Base-by-base conservation (phyloP, 352 stramenopile genomes). In the Thraustochytrium sp. region DNA sequence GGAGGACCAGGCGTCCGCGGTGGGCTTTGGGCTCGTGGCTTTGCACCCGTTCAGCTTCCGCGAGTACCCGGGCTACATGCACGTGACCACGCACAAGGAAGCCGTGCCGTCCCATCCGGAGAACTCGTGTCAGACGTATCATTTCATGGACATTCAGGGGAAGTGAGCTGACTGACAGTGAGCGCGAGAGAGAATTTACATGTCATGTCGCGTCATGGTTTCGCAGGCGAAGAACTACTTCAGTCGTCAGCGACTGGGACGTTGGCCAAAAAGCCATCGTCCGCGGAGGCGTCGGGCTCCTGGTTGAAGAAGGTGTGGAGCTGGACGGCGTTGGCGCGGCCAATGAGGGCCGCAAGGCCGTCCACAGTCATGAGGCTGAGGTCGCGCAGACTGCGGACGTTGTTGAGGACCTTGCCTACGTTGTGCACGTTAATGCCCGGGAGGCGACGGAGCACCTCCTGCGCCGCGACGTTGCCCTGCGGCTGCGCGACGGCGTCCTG, bases 391-490 rank as follows among this genome's bases (percentile, higher is more conserved):
- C 88, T 93, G 51, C 89, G 86, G 63, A 94, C 90, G 18, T 88
- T 89, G 21, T 85, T 82, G 16, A 94, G 73, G 26, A 98, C 87
- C 44, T 91, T 91, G 37, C 92, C 87, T 78, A 91, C 94, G 88
- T 98, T 98, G 84, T 96, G 89, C 49, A 94, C 89, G 73, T 92
- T 98, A 78, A 99, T 93, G n/a, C 96, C 96, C 2, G 96, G 96
- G 55, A 99, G 88, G 72, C 95, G 92, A 61, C 97, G 91, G 23
- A 99, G 88, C 82, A 99, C 92, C 63, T 98, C 93, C 82, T 97
- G 89, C 16, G 95, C 93, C 64, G 89, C 93, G 37, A 94, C 92
- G 85, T 98, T 98, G 78, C 91, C 96, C 86, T 92, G 84, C 74
- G 90, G 82, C 37, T 88, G 84, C n/a, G 74, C 51, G 54, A n/a